Evolutionary conservation across 176 grass and related monocot genomes (phyloP).

Genomic region (Panicum miliaceum): DNA sequence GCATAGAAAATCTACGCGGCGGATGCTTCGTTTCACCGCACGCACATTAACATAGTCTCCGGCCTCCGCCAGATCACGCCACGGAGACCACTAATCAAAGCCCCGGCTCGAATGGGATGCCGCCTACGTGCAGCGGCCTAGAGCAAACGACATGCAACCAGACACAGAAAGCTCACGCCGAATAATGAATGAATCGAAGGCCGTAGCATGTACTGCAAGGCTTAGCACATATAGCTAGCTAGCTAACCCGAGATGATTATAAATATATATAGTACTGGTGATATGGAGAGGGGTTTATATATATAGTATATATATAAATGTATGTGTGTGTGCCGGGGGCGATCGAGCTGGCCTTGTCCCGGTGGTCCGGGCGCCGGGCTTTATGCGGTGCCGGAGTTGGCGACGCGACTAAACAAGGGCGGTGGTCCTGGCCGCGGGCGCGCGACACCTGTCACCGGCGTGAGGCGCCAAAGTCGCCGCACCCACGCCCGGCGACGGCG

Average conservation of each 20-base stretch:
- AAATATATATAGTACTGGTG: background rate
- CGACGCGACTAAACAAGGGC: slow-evolving; percentile 38
- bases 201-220: slow-evolving; percentile 44
- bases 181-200: background rate
- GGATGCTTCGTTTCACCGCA: slow-evolving; percentile 55
- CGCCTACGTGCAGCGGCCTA: slow-evolving; percentile 30
- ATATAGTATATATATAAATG: background rate
- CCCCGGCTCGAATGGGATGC: slow-evolving; percentile 19
- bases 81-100: background rate
- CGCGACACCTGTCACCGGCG: slow-evolving; percentile 52
- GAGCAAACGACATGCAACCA: slow-evolving; percentile 30
- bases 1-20: background rate
- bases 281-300: background rate
- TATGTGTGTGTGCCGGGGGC: background rate
- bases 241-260: background rate
- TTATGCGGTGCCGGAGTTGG: background rate
- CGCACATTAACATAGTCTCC: slow-evolving; percentile 32
- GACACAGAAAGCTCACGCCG: background rate
- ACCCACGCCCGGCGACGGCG: slow-evolving; percentile 46
- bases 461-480: slow-evolving; percentile 51
- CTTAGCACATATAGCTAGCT: background rate
- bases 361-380: slow-evolving; percentile 15
- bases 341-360: slow-evolving; percentile 29
- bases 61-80: slow-evolving; percentile 4
- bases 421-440: slow-evolving; percentile 37